Base-by-base conservation (phyloP, 1,139 yeast species). In the Taphrina sp. region DNA sequence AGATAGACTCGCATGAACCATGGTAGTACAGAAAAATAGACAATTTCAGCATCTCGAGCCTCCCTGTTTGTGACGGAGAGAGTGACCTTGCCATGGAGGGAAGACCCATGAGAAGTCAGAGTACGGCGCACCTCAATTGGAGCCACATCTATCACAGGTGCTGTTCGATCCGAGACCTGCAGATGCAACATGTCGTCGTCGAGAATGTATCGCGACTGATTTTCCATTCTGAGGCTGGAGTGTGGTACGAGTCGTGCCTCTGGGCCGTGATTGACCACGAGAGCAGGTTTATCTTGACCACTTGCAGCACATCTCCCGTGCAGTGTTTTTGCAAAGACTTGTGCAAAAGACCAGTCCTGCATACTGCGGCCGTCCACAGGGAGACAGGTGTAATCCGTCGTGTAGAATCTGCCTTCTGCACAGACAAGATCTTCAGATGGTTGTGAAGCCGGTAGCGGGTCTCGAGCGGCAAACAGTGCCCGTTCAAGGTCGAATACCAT, bases 1-100 rank as follows among this genome's bases (percentile, higher is more conserved):
- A 92, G 70, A 65, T 86, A 92, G 2, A 88, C 71, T 62, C 94
- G 79, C 81, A 90, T 83, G 67, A 80, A 92, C 98, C 98, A 92
- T 0, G 99, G 99, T 33, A 89, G 74, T 0, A 89, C 77, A 68
- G 92, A 96, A 64, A 83, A 83, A 64, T 86, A 86, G 1, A 81
- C 72, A 53, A 89, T 74, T 2, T 70, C 69, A 0, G 81, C 77
- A 0, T 76, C 69, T 14, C 69, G 66, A 5, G 54, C 29, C 0
- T 79, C 71, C 0, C 90, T 87, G 66, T 92, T 94, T 19, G 75
- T 73, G 64, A 90, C 78, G 5, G 82, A 85, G 0, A 85, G 79
- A 67, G 96, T 81, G 62, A 92, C 75, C 0, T 96, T 96, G 58
- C 97, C 97, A 31, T 49, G 54, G 17, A 49, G 24, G 8, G 54